Evolutionary conservation across 2,329 filamentous ascomycete species (phyloP).

Genomic region (Scytalidium sp.): DNA sequence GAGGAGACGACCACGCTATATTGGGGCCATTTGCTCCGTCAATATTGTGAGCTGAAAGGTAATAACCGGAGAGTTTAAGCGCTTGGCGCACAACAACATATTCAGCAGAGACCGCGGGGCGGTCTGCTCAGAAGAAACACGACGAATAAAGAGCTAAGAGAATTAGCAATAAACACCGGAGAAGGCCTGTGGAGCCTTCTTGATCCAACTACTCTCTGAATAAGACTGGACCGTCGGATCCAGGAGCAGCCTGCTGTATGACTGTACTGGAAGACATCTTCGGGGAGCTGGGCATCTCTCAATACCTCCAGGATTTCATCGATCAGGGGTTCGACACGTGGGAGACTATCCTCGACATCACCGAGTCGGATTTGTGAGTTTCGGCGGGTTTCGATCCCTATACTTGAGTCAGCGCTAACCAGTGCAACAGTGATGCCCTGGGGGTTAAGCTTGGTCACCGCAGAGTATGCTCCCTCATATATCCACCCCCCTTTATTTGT

Average conservation of each 20-base stretch:
- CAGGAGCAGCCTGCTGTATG: slow-evolving; percentile 32
- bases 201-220: background rate
- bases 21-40: background rate
- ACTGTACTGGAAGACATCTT: slow-evolving; percentile 63
- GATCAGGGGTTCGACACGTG: slow-evolving; percentile 83
- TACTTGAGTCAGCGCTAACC: slow-evolving; percentile 13
- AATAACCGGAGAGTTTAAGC: no score
- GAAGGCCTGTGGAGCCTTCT: background rate
- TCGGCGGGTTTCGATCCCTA: background rate
- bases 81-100: background rate
- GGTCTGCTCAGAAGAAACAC: no score
- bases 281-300: slow-evolving; percentile 72
- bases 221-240: slow-evolving; percentile 26
- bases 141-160: background rate
- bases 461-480: slow-evolving; percentile 60
- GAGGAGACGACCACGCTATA: background rate
- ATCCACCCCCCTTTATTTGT: slow-evolving; percentile 1
- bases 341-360: slow-evolving; percentile 81
- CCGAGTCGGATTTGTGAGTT: slow-evolving; percentile 73
- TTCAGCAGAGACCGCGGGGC: background rate
- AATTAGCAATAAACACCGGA: background rate
- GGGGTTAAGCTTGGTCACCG: slow-evolving; percentile 79
- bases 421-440: slow-evolving; percentile 57
- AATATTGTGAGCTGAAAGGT: background rate
- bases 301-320: slow-evolving; percentile 71